Conservation (phyloP, 805 yeast genomes). For the Cyberlindnera meyerae region DNA sequence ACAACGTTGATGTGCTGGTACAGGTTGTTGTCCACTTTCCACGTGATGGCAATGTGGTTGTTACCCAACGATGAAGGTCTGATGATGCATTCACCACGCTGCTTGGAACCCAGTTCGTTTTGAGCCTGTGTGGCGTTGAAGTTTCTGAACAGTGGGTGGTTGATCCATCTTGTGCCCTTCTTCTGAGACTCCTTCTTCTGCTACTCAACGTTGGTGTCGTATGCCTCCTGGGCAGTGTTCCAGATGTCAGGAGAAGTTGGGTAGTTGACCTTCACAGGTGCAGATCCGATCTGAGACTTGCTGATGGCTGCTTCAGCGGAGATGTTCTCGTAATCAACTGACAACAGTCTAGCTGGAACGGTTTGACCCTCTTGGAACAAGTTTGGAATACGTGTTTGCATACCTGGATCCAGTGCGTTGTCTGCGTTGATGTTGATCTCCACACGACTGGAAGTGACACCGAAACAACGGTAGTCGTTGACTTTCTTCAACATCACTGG, state of each 20-base stretch:
- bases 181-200: slow-evolving; percentile 62
- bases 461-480: slow-evolving; percentile 37
- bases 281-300: slow-evolving; percentile 55
- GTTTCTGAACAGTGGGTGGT: slow-evolving; percentile 86
- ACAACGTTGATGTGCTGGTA: slow-evolving; percentile 88
- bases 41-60: slow-evolving; percentile 85
- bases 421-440: slow-evolving; percentile 48
- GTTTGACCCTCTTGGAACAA: slow-evolving; percentile 66
- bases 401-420: slow-evolving; percentile 36
- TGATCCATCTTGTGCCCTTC: slow-evolving; percentile 70
- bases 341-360: slow-evolving; percentile 72
- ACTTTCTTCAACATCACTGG: slow-evolving; percentile 73
- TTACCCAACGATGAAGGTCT: slow-evolving; percentile 91
- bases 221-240: slow-evolving; percentile 73
- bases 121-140: slow-evolving; percentile 88
- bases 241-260: slow-evolving; percentile 61
- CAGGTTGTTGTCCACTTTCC: slow-evolving; percentile 90
- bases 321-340: slow-evolving; percentile 69
- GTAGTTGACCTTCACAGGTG: slow-evolving; percentile 30
- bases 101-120: slow-evolving; percentile 80
- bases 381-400: slow-evolving; percentile 34
- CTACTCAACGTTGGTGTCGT: slow-evolving; percentile 54
- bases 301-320: slow-evolving; percentile 69
- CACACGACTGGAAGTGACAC: slow-evolving; percentile 55
- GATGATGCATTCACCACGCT: slow-evolving; percentile 88